phyloP scores from a whole-genome alignment of 306 rosid genomes.

The Cajanus cajan region DNA sequence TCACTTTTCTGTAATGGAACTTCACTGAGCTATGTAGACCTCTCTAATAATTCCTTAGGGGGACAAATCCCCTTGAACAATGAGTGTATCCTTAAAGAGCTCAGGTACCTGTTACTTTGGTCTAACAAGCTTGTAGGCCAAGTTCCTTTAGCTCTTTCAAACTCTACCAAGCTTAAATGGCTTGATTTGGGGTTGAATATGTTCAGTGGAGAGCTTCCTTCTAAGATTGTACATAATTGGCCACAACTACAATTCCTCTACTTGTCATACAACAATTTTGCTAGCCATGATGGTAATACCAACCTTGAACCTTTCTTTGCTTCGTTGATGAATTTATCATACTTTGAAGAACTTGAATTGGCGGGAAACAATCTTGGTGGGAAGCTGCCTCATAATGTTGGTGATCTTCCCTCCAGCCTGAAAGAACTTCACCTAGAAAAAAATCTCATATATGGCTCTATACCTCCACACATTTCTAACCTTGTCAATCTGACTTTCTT shows the following conservation, averaged over 20 bases:
- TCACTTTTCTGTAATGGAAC: conserved; percentile 74
- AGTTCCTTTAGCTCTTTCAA: conserved; percentile 68
- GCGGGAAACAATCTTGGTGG: conserved; percentile 85
- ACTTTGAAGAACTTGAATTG: conserved; percentile 77
- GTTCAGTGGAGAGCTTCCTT: conserved; percentile 69
- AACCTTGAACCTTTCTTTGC: conserved; percentile 80
- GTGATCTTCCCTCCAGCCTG: conserved; percentile 65
- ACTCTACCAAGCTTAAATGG: conserved; percentile 77
- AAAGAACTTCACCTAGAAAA: conserved; percentile 62
- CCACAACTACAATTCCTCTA: conserved; percentile 68
- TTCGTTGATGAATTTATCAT: conserved; percentile 59
- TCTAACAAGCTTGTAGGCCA: conserved; percentile 67
- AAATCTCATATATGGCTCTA: conserved; percentile 68
- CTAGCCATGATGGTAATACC: conserved; percentile 75
- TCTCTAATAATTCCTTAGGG: conserved; percentile 74
- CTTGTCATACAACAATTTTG: conserved; percentile 71
- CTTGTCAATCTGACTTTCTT: conserved; percentile 76
- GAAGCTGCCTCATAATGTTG: conserved; percentile 67
- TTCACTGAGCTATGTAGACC: conserved; percentile 68
- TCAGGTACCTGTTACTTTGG: conserved; percentile 79
- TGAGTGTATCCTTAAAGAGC: conserved; percentile 52
- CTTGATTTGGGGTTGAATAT: conserved; percentile 76
- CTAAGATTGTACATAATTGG: conserved; percentile 49
- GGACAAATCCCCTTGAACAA: conserved; percentile 64
- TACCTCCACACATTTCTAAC: conserved; percentile 73